Conservation (phyloP, 73 alveolate genomes). For the Paramecium pentaurelia region DNA sequence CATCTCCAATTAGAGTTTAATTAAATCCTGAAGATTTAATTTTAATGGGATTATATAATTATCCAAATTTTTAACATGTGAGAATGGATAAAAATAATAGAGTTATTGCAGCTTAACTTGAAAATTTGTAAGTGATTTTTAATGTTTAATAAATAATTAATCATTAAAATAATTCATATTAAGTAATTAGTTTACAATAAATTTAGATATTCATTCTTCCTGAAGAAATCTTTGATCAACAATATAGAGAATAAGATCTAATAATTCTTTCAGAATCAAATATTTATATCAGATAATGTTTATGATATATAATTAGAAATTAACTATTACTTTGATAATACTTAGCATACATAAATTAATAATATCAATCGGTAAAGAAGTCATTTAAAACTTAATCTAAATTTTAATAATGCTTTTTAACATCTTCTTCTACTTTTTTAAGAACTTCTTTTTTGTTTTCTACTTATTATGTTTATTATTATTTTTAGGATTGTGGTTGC, state of each 20-base stretch:
- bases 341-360: not conserved
- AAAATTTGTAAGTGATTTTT: not conserved
- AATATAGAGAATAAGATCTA: not conserved
- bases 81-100: not conserved
- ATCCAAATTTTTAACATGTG: not conserved
- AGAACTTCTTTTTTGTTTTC: not conserved
- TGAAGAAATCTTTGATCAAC: not conserved
- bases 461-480: not conserved
- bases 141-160: not conserved
- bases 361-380: not conserved
- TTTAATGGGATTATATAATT: not conserved
- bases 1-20: not conserved
- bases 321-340: not conserved
- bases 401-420: not conserved
- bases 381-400: constrained; percentile 16
- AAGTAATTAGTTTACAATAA: not conserved
- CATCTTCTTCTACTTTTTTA: not conserved
- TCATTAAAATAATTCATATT: not conserved
- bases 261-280: not conserved
- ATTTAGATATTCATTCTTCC: not conserved
- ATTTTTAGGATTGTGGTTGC: not conserved
- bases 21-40: not conserved
- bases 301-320: not conserved
- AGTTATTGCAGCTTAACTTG: not conserved
- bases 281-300: not conserved